These are phyloP conservation scores for Bipolaris victoriae DNA, from an alignment of 2,329 filamentous ascomycete genomes.

Conservation along the genomic window DNA sequence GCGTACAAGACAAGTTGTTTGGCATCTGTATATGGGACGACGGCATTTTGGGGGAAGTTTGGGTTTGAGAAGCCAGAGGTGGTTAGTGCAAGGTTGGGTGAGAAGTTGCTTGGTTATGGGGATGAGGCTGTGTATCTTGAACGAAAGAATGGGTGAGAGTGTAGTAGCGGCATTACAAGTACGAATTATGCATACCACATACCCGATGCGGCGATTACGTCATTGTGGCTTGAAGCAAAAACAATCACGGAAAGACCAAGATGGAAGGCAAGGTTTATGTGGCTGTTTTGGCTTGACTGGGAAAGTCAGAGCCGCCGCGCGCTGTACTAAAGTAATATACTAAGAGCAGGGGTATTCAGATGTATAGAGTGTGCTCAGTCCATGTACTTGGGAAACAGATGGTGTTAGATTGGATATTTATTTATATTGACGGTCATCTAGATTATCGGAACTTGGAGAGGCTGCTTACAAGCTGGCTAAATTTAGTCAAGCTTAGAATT, in stretches of 20 bases:
- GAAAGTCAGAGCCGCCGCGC: neutral
- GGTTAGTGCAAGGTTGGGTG: slow-evolving; percentile 5
- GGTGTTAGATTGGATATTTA: neutral
- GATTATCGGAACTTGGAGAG: neutral
- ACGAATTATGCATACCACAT: neutral
- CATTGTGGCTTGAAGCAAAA: neutral
- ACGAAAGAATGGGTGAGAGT: slow-evolving; percentile 10
- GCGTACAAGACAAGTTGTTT: slow-evolving; percentile 13
- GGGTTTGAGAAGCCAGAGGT: slow-evolving; percentile 14
- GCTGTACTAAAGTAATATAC: neutral
- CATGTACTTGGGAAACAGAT: neutral
- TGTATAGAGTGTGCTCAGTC: neutral
- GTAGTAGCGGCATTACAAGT: neutral
- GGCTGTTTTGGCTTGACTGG: neutral
- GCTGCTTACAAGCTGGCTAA: neutral
- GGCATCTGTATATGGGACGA: slow-evolving; percentile 23
- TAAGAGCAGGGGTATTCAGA: neutral
- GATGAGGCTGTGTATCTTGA: slow-evolving; percentile 24
- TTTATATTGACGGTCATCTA: neutral
- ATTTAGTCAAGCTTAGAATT: slow-evolving; percentile 51
- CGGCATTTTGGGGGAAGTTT: slow-evolving; percentile 23
- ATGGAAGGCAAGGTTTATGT: neutral
- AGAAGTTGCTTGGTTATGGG: slow-evolving; percentile 23
- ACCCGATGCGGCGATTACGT: neutral
- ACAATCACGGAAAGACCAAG: neutral